Base-by-base conservation (phyloP, 2,329 filamentous ascomycete genomes). In the Penicillium fuscoglaucum region DNA sequence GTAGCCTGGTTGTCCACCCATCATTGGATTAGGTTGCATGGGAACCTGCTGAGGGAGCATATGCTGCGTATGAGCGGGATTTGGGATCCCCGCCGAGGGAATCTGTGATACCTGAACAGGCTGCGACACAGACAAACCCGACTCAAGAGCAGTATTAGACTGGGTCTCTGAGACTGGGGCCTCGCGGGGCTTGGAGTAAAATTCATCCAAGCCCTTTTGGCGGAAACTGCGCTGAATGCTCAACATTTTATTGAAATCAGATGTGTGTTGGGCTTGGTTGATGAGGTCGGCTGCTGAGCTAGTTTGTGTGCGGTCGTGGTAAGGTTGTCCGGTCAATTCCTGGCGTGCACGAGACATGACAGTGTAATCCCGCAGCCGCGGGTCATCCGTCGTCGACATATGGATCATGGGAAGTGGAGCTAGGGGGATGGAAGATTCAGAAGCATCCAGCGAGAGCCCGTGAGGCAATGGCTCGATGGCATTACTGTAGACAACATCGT, bases 401-500 rank as follows among this genome's bases (percentile, higher is more conserved):
- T 91, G 90, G 79, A 96, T 93, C 84, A 93, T 90, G 59, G 90
- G 88, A 71, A 96, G 86, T 74, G 90, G 88, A 57, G 88, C 84
- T 66, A 88, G 81, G 63, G 83, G 87, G 70, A 87, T 86, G 65
- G 84, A 64, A 79, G 71, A 80, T 13, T 67, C 61, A 76, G 75
- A 87, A 84, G 75, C 88, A 77, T 87, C 88, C 75, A 88, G 82
- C 74, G 90, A 88, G 68, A 91, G 80, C 63, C 88, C 84, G 68
- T 86, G 87, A 60, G 86, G 84, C 64, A 87, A 82, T 64, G 85
- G 83, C 61, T 87, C 85, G 70, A 89, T 88, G 54, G 84, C 85
- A 74, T 89, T 92, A 78, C 87, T 91, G 78, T 96, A 96, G 56
- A 96, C 90, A 70, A 96, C 91, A 76, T 96, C 90, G 54, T 89